These are phyloP conservation scores for Naganishia kalamii DNA, from an alignment of 768 basidiomycete species.

Conservation along the genomic window DNA sequence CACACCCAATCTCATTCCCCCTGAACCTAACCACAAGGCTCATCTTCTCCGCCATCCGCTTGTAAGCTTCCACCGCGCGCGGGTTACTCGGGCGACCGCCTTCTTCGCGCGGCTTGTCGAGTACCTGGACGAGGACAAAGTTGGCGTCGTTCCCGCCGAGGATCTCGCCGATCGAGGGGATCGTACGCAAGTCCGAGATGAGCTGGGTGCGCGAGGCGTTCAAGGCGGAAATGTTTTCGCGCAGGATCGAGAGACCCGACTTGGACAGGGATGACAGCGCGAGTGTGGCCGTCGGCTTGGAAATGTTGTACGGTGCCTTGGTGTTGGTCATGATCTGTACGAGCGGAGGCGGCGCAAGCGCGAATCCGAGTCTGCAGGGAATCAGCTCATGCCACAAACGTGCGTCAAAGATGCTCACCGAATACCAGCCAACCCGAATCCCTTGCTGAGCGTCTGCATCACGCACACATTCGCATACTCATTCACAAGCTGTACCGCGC, in stretches of 20 bases:
- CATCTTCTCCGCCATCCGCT: constrained; percentile 70
- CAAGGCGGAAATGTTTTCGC: constrained; percentile 58
- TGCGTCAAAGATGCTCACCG: no score
- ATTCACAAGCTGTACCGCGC: constrained; percentile 64
- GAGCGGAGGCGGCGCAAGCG: constrained; percentile 78
- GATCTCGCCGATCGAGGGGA: constrained; percentile 53
- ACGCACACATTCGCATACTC: constrained; percentile 85
- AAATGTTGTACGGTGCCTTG: constrained; percentile 97
- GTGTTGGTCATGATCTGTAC: constrained; percentile 88
- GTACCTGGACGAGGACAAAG: constrained; percentile 75
- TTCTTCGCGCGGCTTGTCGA: constrained; percentile 49
- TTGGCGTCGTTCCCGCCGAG: constrained; percentile 86
- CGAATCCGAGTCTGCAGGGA: constrained; percentile 81
- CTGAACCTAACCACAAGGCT: constrained; percentile 87
- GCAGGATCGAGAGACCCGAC: constrained; percentile 60
- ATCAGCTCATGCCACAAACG: no score
- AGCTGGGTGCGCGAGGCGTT: constrained; percentile 57
- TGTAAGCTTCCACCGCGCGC: constrained; percentile 65
- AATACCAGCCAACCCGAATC: constrained; percentile 91
- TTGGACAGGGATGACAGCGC: constrained; percentile 72
- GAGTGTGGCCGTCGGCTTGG: constrained; percentile 76
- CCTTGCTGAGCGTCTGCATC: constrained; percentile 94
- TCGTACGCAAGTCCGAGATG: constrained; percentile 51
- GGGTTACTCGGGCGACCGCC: constrained; percentile 36
- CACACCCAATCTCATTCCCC: constrained; percentile 77